Percentiles rank a stretch among this genome's conserved stretches.
Conservation (phyloP, 2,329 filamentous ascomycete species). For the Fusarium transvaalense region DNA sequence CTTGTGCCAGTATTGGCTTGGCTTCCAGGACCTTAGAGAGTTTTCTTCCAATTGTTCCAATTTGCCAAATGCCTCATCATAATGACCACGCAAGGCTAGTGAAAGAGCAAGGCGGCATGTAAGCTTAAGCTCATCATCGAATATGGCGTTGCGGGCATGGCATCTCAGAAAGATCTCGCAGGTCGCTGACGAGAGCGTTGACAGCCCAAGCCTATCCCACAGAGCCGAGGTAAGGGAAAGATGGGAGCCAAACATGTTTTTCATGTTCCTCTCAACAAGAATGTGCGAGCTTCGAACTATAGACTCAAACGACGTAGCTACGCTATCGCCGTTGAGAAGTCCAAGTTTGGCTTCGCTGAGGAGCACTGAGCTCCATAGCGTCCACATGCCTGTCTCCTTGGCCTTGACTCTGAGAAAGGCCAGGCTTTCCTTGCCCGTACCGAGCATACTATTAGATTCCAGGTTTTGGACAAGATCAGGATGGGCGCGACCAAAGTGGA, state of each 20-base stretch:
- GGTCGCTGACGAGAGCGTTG: conserved; percentile 67
- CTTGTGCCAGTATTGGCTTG: conserved; percentile 78
- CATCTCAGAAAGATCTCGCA: conserved; percentile 83
- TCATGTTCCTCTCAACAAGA: conserved; percentile 81
- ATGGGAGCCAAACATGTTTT: conserved; percentile 78
- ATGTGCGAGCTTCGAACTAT: conserved; percentile 87
- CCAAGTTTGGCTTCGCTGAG: conserved; percentile 87
- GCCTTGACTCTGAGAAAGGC: conserved; percentile 87
- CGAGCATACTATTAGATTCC: conserved; percentile 79
- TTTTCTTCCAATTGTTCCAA: conserved; percentile 66
- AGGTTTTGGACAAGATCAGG: conserved; percentile 78
- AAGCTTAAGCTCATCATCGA: conserved; percentile 84
- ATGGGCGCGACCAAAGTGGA: conserved; percentile 90
- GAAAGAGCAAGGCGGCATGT: conserved; percentile 75
- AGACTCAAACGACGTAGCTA: conserved; percentile 76
- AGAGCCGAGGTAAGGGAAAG: conserved; percentile 78
- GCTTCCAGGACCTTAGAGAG: conserved; percentile 78
- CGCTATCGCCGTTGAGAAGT: conserved; percentile 77
- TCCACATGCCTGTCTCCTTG: conserved; percentile 87
- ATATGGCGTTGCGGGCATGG: conserved; percentile 67
- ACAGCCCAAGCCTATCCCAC: conserved; percentile 79
- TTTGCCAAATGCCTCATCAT: conserved; percentile 70
- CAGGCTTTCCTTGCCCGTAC: conserved; percentile 83
- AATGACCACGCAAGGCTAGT: conserved; percentile 75
- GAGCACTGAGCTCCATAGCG: conserved; percentile 83